Evolutionary conservation across 2,329 filamentous ascomycete species (phyloP).

Genomic region (Fusarium citri): DNA sequence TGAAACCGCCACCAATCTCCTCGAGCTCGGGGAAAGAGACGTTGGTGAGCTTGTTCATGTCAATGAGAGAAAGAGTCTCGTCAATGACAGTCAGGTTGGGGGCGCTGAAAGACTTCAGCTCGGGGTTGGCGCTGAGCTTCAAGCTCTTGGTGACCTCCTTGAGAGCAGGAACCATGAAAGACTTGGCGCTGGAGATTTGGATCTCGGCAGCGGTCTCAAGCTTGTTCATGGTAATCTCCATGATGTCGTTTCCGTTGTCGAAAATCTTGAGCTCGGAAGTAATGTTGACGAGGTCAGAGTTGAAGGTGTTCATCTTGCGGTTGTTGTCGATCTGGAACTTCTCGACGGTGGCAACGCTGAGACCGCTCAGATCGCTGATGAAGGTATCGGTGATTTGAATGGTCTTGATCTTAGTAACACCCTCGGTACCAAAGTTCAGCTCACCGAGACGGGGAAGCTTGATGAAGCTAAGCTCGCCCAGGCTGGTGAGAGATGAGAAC

Average conservation of each 20-base stretch:
- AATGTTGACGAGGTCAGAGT: conserved; percentile 82
- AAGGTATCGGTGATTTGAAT: conserved; percentile 89
- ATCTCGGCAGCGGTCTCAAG: conserved; percentile 68
- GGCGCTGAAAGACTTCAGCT: conserved; percentile 69
- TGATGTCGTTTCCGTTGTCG: conserved; percentile 77
- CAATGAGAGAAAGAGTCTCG: conserved; percentile 68
- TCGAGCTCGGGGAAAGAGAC: conserved; percentile 78
- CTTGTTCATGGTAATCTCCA: conserved; percentile 80
- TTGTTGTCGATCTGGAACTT: conserved; percentile 92
- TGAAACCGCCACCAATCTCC: conserved; percentile 80
- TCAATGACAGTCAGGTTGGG: conserved; percentile 78
- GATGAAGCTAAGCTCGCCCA: conserved; percentile 76
- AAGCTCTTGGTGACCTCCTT: conserved; percentile 79
- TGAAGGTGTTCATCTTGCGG: conserved; percentile 78
- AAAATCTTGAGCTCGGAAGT: conserved; percentile 77
- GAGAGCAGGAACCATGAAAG: conserved; percentile 79
- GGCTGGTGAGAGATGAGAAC: conserved; percentile 72
- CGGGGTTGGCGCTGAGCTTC: conserved; percentile 82
- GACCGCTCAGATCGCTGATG: conserved; percentile 80
- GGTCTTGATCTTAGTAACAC: conserved; percentile 73
- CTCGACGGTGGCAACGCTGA: conserved; percentile 80
- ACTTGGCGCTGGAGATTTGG: conserved; percentile 79
- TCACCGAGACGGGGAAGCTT: conserved; percentile 72
- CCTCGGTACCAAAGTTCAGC: conserved; percentile 62
- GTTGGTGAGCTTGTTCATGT: conserved; percentile 74